A percentile compares a stretch with the other conserved stretches of the same genome.
phyloP scores from a whole-genome alignment of 345 rosid genomes.

The Erucastrum elatum region DNA sequence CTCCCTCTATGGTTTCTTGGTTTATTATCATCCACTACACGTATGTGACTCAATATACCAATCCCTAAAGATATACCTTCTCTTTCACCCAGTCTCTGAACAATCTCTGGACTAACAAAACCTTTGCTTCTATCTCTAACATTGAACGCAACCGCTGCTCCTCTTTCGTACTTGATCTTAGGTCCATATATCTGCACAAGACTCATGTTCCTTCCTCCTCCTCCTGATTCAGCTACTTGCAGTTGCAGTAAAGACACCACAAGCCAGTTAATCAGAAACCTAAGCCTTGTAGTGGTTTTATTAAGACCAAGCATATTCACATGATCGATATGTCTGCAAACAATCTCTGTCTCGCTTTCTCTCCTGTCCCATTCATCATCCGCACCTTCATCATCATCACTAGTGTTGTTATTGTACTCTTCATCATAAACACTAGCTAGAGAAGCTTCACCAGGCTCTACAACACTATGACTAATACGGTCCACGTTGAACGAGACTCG shows the following conservation, averaged over 20 bases:
- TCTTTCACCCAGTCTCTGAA: slow-evolving; percentile 84
- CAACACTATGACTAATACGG: slow-evolving; percentile 43
- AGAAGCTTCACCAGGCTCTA: slow-evolving; percentile 65
- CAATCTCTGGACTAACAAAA: slow-evolving; percentile 75
- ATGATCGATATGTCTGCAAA: slow-evolving; percentile 76
- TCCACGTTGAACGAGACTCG: slow-evolving; percentile 86
- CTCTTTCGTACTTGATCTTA: slow-evolving; percentile 92
- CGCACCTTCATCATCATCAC: slow-evolving; percentile 44
- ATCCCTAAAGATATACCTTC: slow-evolving; percentile 83
- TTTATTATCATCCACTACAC: slow-evolving; percentile 57
- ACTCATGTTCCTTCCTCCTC: slow-evolving; percentile 41
- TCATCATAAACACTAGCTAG: slow-evolving; percentile 43
- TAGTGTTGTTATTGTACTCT: slow-evolving; percentile 48
- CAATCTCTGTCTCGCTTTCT: slow-evolving; percentile 78
- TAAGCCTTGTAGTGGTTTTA: slow-evolving; percentile 67
- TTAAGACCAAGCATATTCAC: slow-evolving; percentile 75
- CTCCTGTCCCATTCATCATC: slow-evolving; percentile 73
- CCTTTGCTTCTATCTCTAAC: slow-evolving; percentile 68
- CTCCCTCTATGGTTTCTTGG: slow-evolving; percentile 53
- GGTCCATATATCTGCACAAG: slow-evolving; percentile 97
- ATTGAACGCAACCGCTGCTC: slow-evolving; percentile 94
- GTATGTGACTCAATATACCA: slow-evolving; percentile 86
- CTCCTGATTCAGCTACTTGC: slow-evolving; percentile 47
- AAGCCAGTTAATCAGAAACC: slow-evolving; percentile 82
- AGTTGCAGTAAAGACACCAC: slow-evolving; percentile 84